phyloP scores from a whole-genome alignment of 2,329 filamentous ascomycete species.

The Penicillium sp. region DNA sequence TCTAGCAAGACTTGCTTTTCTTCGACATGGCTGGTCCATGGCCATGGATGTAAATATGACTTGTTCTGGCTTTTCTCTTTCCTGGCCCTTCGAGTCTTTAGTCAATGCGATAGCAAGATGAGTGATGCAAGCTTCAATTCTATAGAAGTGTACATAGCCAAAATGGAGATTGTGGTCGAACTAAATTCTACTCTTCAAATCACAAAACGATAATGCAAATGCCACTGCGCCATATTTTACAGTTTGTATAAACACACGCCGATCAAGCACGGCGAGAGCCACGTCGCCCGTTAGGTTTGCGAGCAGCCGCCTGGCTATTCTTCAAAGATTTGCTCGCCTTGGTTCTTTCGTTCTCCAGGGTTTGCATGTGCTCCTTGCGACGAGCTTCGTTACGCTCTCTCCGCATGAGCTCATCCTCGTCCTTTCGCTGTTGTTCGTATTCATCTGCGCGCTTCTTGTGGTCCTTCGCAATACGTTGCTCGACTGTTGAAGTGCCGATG shows the following conservation, averaged over 20 bases:
- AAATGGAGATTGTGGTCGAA: slow-evolving; percentile 9
- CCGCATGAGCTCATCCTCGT: slow-evolving; percentile 33
- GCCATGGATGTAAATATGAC: neutral
- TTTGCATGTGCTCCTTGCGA: slow-evolving; percentile 27
- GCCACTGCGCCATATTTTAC: slow-evolving; percentile 28
- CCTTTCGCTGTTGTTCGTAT: slow-evolving; percentile 32
- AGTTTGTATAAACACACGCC: slow-evolving; percentile 22
- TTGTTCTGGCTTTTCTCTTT: neutral
- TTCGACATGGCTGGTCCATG: slow-evolving; percentile 1
- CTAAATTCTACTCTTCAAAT: slow-evolving; percentile 15
- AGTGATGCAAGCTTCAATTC: neutral
- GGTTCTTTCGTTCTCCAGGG: slow-evolving; percentile 26
- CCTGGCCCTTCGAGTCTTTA: neutral
- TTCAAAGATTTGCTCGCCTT: slow-evolving; percentile 22
- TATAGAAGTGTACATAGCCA: neutral
- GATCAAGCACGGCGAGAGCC: slow-evolving; percentile 12
- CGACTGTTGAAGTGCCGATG: slow-evolving; percentile 1
- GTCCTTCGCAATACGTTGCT: slow-evolving; percentile 30
- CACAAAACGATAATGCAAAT: slow-evolving; percentile 20
- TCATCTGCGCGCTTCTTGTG: slow-evolving; percentile 32
- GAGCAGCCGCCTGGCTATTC: slow-evolving; percentile 13
- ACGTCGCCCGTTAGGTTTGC: neutral
- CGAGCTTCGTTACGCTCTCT: slow-evolving; percentile 39
- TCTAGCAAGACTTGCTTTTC: slow-evolving; percentile 7
- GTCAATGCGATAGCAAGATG: neutral